Percentiles rank a stretch among this genome's conserved stretches.
Conservation (phyloP, 495 filamentous ascomycete genomes). For the Copromyces sp. region DNA sequence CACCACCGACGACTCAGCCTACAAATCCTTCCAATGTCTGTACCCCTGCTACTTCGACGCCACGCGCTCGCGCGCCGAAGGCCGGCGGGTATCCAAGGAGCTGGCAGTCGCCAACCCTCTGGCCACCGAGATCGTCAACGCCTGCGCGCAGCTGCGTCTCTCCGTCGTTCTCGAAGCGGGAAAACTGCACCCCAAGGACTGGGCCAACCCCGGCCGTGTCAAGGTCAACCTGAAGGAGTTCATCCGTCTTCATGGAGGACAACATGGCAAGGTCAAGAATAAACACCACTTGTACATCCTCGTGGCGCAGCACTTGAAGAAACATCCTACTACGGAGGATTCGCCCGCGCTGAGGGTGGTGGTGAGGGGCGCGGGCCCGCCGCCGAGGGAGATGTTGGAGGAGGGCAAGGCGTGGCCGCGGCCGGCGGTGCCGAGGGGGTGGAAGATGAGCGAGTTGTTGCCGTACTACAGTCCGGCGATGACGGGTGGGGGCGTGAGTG, state of each 20-base stretch:
- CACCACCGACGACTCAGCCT: constrained; percentile 45
- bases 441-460: constrained; percentile 78
- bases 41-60: constrained; percentile 94
- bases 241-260: neutral
- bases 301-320: constrained; percentile 60
- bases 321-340: constrained; percentile 61
- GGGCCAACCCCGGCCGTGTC: constrained; percentile 91
- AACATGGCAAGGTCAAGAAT: constrained; percentile 49
- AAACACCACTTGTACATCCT: constrained; percentile 83
- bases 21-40: constrained; percentile 73
- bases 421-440: constrained; percentile 75
- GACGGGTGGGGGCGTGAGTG: constrained; percentile 87
- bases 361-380: constrained; percentile 45
- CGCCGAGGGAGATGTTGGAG: constrained; percentile 28
- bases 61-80: constrained; percentile 60
- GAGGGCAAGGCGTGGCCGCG: constrained; percentile 54
- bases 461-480: constrained; percentile 81
- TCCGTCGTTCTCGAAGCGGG: constrained; percentile 77
- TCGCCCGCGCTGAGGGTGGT: constrained; percentile 59
- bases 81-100: constrained; percentile 61
- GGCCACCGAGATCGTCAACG: constrained; percentile 80
- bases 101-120: constrained; percentile 78
- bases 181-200: constrained; percentile 91
- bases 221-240: constrained; percentile 61
- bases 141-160: constrained; percentile 62